Evolutionary conservation across 2,329 filamentous ascomycete species (phyloP), one percentile per base, ranked within the genome.

Genomic region (Neonectria coccinea): DNA sequence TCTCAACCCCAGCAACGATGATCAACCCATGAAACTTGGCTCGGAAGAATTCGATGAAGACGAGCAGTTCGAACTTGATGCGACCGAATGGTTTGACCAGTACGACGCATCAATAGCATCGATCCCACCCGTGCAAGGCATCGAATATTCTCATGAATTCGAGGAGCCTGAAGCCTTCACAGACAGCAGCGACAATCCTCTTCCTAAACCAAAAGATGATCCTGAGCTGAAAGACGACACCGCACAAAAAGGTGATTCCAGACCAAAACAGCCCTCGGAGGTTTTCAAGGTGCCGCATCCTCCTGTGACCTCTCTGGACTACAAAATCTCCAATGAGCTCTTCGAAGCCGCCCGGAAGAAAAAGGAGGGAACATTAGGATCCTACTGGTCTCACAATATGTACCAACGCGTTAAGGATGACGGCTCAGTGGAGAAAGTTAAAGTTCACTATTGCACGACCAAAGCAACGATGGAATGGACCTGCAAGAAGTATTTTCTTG

Each of bases 391-490:
- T 2, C 87, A 94, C 75, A 82, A 74, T 1, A 77, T 93, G 60
- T 96, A 95, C 75, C 85, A 88, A 10, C 86, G 85, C 5, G 78
- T 85, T 47, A 67, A 72, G 3, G 67, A 65, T 51, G 74, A 80
- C 12, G 82, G 83, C 45, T 72, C 80, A 3, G 78, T 82, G 16
- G 76, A 86, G 44, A 85, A 83, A 55, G 87, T 93, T 50, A 86
- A 84, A 61, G 88, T 97, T 1, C 89, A 95, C 74, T 97, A 97
- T 77, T 97, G 93, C 81, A 88, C 82, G 53, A 91, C 83, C 61
- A 86, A 85, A 48, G 81, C 88, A 39, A 87, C 86, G 3, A 91
- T 91, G 18, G 93, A 97, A 76, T 79, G 82, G 6, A 85, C 92
- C 8, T 83, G 88, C 63, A 78, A 87, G 64, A 78, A 86, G 62